Evolutionary conservation across 371 early-diverging fungal species (phyloP), one percentile per base, ranked within the genome.

Genomic region (Mortierella sp.): DNA sequence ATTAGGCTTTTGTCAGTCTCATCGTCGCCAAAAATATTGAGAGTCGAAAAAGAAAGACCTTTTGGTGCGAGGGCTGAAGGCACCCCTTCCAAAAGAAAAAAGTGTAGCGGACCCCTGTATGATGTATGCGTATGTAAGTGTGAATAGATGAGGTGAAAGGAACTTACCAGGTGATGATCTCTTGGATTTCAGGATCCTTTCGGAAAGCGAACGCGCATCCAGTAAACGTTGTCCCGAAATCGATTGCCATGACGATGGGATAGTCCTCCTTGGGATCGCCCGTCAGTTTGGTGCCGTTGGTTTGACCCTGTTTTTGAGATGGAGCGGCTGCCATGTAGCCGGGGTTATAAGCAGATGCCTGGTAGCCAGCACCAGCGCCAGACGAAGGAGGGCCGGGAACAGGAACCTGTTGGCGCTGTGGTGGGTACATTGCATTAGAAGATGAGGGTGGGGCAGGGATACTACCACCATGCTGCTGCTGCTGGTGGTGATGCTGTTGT

Each of bases 201-300:
- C 82, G 74, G 68, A 82, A 82, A 26, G 82, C 82, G 66, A 82
- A 82, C 29, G 82, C 82, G 65, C 82, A 82, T 68, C 78, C 82
- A 41, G 82, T 77, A 69, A 82, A 82, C 1, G 82, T 82, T 4
- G 82, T 82, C 68, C 82, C 82, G 50, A 82, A 82, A 41, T 82
- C 82, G 37, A 82, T 82, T 53, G 82, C 82, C 82, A 82, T 82
- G 31, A 82, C 82, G 58, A 82, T 82, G 10, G 82, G 82, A 41
- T 82, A 83, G 53, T 83, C 83, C 50, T 83, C 83, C 47, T 83
- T 83, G 67, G 83, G 83, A 43, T 83, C 83, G 4, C 83, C 83
- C 4, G 83, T 83, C 24, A 83, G 45, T 53, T 70, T 66, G 24
- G 68, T 72, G 43, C 81, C 81, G 47, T 70, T 79, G 22, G 79